Conservation (phyloP, 192 early-diverging fungal species). For the Mortierella alpina region DNA sequence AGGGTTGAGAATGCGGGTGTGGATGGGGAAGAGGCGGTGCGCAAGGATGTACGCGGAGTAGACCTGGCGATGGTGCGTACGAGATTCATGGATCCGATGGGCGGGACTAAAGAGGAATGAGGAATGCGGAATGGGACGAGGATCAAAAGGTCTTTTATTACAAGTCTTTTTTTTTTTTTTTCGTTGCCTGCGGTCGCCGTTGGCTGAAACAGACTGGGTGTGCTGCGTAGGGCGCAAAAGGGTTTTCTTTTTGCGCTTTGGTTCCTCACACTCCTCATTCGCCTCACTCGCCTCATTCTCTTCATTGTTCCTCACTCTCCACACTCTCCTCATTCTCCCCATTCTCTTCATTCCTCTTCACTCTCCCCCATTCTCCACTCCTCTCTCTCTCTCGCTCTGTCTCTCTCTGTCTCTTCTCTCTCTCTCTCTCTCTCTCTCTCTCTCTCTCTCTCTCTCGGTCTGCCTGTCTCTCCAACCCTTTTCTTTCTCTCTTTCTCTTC, state of each 20-base stretch:
- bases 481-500: not conserved
- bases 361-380: not conserved
- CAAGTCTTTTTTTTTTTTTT: no score
- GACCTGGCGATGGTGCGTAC: not conserved
- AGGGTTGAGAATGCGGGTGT: not conserved
- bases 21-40: no score
- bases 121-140: not conserved
- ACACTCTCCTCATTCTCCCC: not conserved
- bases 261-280: not conserved
- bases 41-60: not conserved
- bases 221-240: no score
- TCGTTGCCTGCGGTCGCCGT: no score
- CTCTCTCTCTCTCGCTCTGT: not conserved
- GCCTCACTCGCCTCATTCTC: not conserved
- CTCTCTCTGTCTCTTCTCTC: not conserved
- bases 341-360: not conserved
- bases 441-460: conserved; percentile 1
- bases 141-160: no score
- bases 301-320: not conserved
- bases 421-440: not conserved
- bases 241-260: not conserved
- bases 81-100: not conserved
- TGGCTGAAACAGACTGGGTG: no score
- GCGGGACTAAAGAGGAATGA: not conserved
- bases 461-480: no score